phyloP scores from a whole-genome alignment of 495 filamentous ascomycete species.

The Immersiella caudata region DNA sequence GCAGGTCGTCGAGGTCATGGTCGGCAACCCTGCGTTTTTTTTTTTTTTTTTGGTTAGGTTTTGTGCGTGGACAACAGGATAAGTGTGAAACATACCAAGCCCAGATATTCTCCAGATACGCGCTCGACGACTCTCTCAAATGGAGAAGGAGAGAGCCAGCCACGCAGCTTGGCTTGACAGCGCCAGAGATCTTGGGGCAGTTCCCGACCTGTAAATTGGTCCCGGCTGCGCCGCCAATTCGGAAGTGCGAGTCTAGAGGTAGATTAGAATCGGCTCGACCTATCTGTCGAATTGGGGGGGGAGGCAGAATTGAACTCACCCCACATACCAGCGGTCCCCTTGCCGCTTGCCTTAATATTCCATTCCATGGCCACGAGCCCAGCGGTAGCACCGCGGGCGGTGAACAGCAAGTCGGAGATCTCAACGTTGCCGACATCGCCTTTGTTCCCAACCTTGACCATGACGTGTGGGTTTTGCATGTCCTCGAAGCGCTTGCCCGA shows the following conservation, averaged over 20 bases:
- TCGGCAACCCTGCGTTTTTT: too few species aligned
- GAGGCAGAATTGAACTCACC: too few species aligned
- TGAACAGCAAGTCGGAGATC: slow-evolving; percentile 50
- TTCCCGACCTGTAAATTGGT: slow-evolving; percentile 60
- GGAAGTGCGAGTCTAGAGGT: slow-evolving; percentile 33
- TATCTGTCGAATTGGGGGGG: too few species aligned
- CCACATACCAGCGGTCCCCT: slow-evolving; percentile 36
- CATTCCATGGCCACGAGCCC: slow-evolving; percentile 43
- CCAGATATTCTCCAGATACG: slow-evolving; percentile 66
- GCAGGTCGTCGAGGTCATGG: slow-evolving; percentile 51
- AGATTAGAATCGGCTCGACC: too few species aligned
- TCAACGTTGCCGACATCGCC: slow-evolving; percentile 55
- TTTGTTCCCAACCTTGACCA: slow-evolving; percentile 55
- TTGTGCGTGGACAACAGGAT: too few species aligned
- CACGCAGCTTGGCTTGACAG: slow-evolving; percentile 49
- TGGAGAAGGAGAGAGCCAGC: slow-evolving; percentile 57
- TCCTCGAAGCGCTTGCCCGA: slow-evolving; percentile 49
- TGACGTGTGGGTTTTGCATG: slow-evolving; percentile 43
- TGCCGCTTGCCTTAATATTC: slow-evolving; percentile 26
- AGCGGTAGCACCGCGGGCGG: slow-evolving; percentile 29
- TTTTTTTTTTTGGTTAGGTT: too few species aligned
- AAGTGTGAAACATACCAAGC: too few species aligned
- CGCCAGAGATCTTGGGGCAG: slow-evolving; percentile 35
- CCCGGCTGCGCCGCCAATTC: slow-evolving; percentile 59
- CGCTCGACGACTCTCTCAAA: slow-evolving; percentile 48